Evolutionary conservation across 352 stramenopile species (phyloP), one percentile per base, ranked within the genome.

Genomic region (Phytophthora rubi): DNA sequence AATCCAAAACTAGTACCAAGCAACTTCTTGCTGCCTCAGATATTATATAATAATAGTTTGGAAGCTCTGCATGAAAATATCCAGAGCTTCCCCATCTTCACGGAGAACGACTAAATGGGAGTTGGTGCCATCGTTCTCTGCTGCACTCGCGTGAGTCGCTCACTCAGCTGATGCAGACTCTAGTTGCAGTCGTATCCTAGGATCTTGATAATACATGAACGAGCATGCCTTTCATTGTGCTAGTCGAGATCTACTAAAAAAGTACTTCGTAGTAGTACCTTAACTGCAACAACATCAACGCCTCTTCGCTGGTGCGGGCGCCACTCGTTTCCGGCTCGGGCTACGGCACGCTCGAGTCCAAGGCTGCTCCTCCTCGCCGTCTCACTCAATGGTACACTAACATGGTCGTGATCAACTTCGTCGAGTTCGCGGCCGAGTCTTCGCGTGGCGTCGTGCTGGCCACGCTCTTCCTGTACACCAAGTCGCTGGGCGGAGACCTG

Each of bases 401-500:
- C 68, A 91, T 93, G 68, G 70, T 71, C 30, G 76, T 93, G 53
- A 82, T 92, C 73, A 92, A 93, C 74, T 88, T 93, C 66, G 82
- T 93, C 54, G 85, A 93, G 72, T 92, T 93, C 72, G 73, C 85
- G 28, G 85, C 83, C 30, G 85, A 93, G 56, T 90, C 82, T 1
- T 91, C 83, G 33, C 80, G 85, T 15, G 85, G 85, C 53, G 73
- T 93, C 35, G 84, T 92, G 70, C 65, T 93, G 63, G 74, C 85
- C 44, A 92, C 85, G 53, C 81, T 93, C n/a, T 93, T 90, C 70
- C 82, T 93, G 23, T 93, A 92, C 67, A 89, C 75, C 70, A 88
- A 88, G 71, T 92, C 85, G 33, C 78, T 92, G 13, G 85, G 85
- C 33, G 85, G 85, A 26, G 76, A 86, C 23, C 62, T 92, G 10